phyloP scores from a whole-genome alignment of 148 eudicot species.

The Beta vulgaris region DNA sequence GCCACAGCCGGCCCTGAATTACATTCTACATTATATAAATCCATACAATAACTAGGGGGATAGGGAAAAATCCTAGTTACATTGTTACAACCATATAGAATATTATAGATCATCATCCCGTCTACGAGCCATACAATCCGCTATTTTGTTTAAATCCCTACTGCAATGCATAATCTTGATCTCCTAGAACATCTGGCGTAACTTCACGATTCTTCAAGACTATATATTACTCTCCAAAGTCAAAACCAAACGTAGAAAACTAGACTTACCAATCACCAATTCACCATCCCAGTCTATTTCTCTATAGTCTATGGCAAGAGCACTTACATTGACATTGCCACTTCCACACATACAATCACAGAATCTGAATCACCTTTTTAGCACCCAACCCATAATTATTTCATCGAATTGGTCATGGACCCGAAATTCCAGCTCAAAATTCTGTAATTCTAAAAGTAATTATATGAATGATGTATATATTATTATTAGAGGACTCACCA shows the following conservation, averaged over 20 bases:
- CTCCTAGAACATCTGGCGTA: too few relatives aligned
- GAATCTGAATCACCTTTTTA: constrained; percentile 14
- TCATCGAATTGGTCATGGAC: constrained; percentile 7
- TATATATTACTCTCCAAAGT: background rate
- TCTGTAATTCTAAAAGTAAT: background rate
- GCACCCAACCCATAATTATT: constrained; percentile 16
- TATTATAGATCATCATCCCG: too few relatives aligned
- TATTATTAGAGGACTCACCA: constrained; percentile 31
- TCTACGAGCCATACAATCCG: too few relatives aligned
- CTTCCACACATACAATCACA: constrained; percentile 8
- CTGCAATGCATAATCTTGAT: too few relatives aligned
- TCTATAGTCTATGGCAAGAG: constrained; percentile 15
- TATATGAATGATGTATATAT: background rate
- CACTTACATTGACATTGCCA: constrained; percentile 4
- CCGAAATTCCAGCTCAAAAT: constrained; percentile 10
- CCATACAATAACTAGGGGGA: too few relatives aligned
- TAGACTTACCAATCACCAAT: background rate
- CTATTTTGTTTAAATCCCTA: too few relatives aligned
- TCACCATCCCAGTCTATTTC: too few relatives aligned
- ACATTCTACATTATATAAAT: too few relatives aligned
- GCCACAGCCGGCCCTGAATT: too few relatives aligned
- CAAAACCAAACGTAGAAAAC: background rate
- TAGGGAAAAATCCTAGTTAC: too few relatives aligned
- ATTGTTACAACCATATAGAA: too few relatives aligned
- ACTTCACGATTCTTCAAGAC: background rate